phyloP scores from a whole-genome alignment of 805 yeast genomes.

The Yamadazyma kitorensis region DNA sequence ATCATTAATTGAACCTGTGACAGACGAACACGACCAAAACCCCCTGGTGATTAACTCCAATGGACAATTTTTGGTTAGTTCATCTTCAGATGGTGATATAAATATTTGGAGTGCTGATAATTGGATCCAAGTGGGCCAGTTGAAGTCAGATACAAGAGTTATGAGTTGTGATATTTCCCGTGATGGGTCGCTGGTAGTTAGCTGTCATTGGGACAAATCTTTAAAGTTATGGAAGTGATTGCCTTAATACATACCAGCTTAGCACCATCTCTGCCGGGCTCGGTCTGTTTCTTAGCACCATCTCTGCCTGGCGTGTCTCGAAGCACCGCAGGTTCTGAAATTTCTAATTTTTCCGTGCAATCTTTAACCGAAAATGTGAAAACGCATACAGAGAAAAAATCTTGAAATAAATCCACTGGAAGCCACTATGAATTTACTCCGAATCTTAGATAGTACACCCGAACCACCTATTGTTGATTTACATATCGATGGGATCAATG shows the following conservation, averaged over 20 bases:
- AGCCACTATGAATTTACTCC: constrained; percentile 63
- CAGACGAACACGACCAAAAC: constrained; percentile 29
- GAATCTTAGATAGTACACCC: constrained; percentile 78
- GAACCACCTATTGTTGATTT: constrained; percentile 72
- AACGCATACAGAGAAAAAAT: no score
- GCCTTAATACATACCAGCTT: no score
- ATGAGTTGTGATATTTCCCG: constrained; percentile 61
- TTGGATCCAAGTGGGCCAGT: constrained; percentile 56
- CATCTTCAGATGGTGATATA: constrained; percentile 70
- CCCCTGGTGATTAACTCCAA: constrained; percentile 24
- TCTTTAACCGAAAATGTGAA: no score
- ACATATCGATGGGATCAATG: constrained; percentile 43
- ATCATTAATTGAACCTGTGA: constrained; percentile 15
- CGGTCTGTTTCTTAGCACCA: no score
- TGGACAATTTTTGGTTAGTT: constrained; percentile 53
- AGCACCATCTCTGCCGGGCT: no score
- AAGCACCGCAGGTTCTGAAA: no score
- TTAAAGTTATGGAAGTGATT: constrained; percentile 66
- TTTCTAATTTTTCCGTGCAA: no score
- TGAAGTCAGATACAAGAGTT: constrained; percentile 65
- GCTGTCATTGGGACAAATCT: constrained; percentile 84
- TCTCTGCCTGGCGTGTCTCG: no score
- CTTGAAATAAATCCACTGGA: no score
- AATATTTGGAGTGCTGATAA: constrained; percentile 62
- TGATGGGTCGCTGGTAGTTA: constrained; percentile 44